Evolutionary conservation across 331 rosid species (phyloP).

Genomic region (Telfairia occidentalis): DNA sequence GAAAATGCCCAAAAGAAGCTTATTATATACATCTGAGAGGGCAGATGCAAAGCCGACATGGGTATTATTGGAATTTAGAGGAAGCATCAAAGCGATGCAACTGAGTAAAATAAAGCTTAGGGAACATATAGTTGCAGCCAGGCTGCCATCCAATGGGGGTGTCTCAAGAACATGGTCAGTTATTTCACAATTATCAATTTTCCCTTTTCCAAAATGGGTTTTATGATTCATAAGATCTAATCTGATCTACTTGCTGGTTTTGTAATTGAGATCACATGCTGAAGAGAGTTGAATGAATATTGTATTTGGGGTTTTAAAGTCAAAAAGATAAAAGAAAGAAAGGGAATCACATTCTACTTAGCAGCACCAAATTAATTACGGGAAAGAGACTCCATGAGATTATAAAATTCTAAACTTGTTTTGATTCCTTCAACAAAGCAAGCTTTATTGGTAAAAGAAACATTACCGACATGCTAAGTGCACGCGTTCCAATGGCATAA

Average conservation of each 20-base stretch:
- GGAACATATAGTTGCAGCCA: constrained; percentile 4
- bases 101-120: not conserved
- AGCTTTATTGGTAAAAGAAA: not conserved
- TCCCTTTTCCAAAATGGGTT: not conserved
- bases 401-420: not conserved
- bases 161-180: constrained; percentile 1
- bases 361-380: not conserved
- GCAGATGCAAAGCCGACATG: constrained; percentile 10
- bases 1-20: not conserved
- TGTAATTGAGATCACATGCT: not conserved
- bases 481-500: not conserved
- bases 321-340: not conserved
- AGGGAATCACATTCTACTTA: not conserved
- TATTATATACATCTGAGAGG: no score
- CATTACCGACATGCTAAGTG: not conserved
- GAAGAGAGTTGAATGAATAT: not conserved
- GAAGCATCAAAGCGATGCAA: not conserved
- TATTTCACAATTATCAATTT: not conserved
- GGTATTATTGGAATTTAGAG: not conserved
- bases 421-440: not conserved
- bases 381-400: not conserved
- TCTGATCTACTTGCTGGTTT: not conserved
- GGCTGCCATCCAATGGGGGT: constrained; percentile 9
- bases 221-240: not conserved
- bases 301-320: not conserved